A percentile compares a stretch with the other conserved stretches of the same genome.
Evolutionary conservation across 352 stramenopile species (phyloP).

Genomic region (Globisporangium spiculum): DNA sequence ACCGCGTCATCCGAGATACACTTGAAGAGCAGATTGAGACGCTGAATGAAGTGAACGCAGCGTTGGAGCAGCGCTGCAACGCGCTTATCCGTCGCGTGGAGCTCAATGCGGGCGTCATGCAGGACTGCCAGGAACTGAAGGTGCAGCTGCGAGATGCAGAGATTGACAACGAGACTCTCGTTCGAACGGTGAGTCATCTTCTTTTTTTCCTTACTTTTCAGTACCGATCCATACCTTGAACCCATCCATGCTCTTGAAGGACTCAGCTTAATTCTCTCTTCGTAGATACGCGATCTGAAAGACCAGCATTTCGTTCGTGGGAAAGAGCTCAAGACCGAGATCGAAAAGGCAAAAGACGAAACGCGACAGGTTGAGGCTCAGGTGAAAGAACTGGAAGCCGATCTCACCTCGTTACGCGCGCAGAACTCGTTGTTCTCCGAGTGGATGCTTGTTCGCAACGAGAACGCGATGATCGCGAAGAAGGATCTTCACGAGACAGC

Average conservation of each 20-base stretch:
- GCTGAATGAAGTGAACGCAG: slow-evolving; percentile 72
- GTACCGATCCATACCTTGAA: neutral
- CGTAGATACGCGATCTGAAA: slow-evolving; percentile 71
- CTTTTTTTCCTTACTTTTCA: neutral
- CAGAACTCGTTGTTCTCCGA: slow-evolving; percentile 74
- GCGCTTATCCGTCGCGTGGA: slow-evolving; percentile 66
- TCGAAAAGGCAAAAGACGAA: slow-evolving; percentile 49
- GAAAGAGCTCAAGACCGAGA: slow-evolving; percentile 57
- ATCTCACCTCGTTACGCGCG: slow-evolving; percentile 50
- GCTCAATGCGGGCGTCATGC: slow-evolving; percentile 35
- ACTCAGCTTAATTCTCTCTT: neutral
- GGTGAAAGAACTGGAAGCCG: slow-evolving; percentile 52
- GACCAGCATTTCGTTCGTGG: slow-evolving; percentile 58
- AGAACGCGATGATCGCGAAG: slow-evolving; percentile 39
- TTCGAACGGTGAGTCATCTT: slow-evolving; percentile 40
- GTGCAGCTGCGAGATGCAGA: slow-evolving; percentile 54
- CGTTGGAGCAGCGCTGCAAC: slow-evolving; percentile 67
- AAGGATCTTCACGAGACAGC: neutral
- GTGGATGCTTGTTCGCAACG: slow-evolving; percentile 76
- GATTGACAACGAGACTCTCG: slow-evolving; percentile 68
- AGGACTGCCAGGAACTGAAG: slow-evolving; percentile 67
- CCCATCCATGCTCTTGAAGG: neutral
- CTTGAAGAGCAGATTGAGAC: slow-evolving; percentile 67
- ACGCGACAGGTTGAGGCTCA: slow-evolving; percentile 42
- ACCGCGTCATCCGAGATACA: slow-evolving; percentile 44